Conservation (phyloP, 345 rosid genomes). For the Chamaenerion angustifolium region DNA sequence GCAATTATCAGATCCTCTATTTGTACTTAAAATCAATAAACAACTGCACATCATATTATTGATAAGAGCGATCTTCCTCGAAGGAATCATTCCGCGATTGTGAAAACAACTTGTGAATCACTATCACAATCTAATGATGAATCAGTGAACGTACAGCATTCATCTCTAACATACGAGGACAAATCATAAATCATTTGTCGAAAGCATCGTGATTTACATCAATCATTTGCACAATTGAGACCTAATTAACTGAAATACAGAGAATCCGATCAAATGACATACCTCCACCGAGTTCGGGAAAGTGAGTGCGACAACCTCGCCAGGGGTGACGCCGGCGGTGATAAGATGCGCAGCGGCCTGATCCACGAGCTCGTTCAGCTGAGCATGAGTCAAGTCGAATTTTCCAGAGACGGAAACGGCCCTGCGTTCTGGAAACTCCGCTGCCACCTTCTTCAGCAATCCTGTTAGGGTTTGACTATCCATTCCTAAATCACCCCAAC, state of each 20-base stretch:
- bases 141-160: too few species aligned
- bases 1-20: too few species aligned
- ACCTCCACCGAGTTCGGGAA: conserved; percentile 72
- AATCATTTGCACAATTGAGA: background rate
- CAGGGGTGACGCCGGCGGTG: conserved; percentile 33
- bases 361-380: conserved; percentile 28
- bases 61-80: background rate
- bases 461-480: conserved; percentile 29
- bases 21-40: too few species aligned
- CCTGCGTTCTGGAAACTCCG: conserved; percentile 24
- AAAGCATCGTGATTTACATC: too few species aligned
- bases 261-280: background rate
- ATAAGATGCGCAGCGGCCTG: conserved; percentile 41
- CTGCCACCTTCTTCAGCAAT: conserved; percentile 28
- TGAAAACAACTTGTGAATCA: too few species aligned
- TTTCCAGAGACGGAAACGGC: conserved; percentile 33
- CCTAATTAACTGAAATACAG: background rate
- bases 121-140: too few species aligned
- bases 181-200: too few species aligned
- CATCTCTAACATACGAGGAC: too few species aligned
- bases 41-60: too few species aligned
- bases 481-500: conserved; percentile 11
- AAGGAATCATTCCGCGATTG: background rate
- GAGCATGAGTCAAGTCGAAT: conserved; percentile 30
- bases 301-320: conserved; percentile 55